Evolutionary conservation across 2,329 filamentous ascomycete species (phyloP), one percentile per base, ranked within the genome.

Genomic region (Penicillium sp.): DNA sequence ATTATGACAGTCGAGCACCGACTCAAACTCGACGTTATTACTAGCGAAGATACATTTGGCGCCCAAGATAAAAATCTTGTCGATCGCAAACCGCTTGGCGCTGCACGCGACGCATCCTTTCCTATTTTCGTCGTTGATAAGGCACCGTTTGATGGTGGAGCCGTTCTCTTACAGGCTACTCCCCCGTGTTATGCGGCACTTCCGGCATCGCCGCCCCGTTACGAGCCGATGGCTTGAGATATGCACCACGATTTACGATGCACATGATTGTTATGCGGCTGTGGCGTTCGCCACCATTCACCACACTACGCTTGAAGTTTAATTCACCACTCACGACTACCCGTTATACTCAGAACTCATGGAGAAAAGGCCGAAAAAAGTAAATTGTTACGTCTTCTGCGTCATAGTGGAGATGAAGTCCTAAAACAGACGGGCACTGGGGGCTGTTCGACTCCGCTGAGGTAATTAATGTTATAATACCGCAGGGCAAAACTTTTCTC

Each of bases 101-200:
- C 42, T 45, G 53, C 55, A 9, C 8, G 47, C 7, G 51, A 48
- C 43, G 47, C 50, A 13, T 51, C 44, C 2, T 60, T 60, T n/a
- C 58, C 58, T 14, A 32, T 60, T 13, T 24, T 45, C 11, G 22
- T 58, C 24, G 22, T 48, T 11, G 36, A 47, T 21, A 39, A 16
- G 5, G 44, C 47, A 3, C 44, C 53, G 11, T 27, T 22, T 21
- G 32, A 48, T 29, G 47, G 51, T 22, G 47, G 54, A 16, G 43
- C 47, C 24, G 22, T 46, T 6, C 16, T 53, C 3, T 42, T 34
- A n/a, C 40, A 43, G 34, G 48, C 42, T 10, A 51, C 46, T 29
- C 58, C 50, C 10, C 58, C 58, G n/a, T 31, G 49, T 10, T 60
- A 60, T 36, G 49, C 53, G n/a, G 55, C 56, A 7, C 32, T 60